phyloP scores from a whole-genome alignment of 2,329 filamentous ascomycete species.

The Dryadomyces quercus-mongolicae region DNA sequence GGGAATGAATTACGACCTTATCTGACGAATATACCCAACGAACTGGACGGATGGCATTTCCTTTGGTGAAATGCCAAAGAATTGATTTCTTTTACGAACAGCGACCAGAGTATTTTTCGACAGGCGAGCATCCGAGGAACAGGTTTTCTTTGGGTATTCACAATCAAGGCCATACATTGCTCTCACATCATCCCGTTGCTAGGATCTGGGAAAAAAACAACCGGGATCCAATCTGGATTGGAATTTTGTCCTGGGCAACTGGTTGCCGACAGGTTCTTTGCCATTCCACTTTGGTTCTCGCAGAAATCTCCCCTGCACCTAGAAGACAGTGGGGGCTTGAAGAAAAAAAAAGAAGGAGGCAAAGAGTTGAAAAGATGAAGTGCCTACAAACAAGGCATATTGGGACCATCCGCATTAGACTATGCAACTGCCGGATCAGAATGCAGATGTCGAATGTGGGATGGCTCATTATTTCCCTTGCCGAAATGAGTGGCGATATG shows the following conservation, averaged over 20 bases:
- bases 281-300: background rate
- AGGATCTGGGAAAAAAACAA: background rate
- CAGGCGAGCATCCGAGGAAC: background rate
- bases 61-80: conserved; percentile 36
- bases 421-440: background rate
- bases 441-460: background rate
- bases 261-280: conserved; percentile 1
- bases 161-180: too few species aligned
- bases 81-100: conserved; percentile 14
- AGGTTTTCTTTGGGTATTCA: background rate
- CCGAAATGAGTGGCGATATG: background rate
- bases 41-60: conserved; percentile 1
- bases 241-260: background rate
- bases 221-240: background rate
- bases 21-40: conserved; percentile 7
- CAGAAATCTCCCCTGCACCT: background rate
- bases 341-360: background rate
- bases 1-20: conserved; percentile 11
- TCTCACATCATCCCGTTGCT: background rate
- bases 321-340: background rate
- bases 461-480: background rate
- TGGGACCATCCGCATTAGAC: background rate
- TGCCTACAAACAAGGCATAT: background rate
- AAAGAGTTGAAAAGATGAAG: background rate
- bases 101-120: background rate